Evolutionary conservation across 2,329 filamentous ascomycete genomes (phyloP), one percentile per base, ranked within the genome.

Genomic region (Aureobasidium namibiae): DNA sequence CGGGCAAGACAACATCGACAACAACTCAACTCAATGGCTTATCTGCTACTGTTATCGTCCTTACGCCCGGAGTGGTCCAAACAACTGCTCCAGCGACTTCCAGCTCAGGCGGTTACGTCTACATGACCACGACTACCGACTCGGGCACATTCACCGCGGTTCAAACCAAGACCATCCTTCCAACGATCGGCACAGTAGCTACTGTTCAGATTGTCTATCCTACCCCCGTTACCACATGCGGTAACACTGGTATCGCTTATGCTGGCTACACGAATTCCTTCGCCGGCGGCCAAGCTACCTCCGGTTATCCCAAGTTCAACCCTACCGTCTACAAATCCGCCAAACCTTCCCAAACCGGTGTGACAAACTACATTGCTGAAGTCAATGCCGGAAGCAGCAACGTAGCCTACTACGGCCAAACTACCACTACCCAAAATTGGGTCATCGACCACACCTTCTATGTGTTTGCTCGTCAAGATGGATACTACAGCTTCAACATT

Each of bases 391-490:
- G 53, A 29, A 46, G 33, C 41, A 45, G 8, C 21, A 46, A 52
- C 31, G 49, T 46, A n/a, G 42, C 46, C 16, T 42, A 44, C n/a
- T 38, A 52, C n/a, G 29, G 26, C 26, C 36, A 26, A 38, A 41
- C 31, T 18, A 60, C 59, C 38, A 38, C 45, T 16, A 60, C 54
- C 18, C 53, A 50, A 24, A 56, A 38, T 18, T 57, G 58, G 39
- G 61, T 61, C 56, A 31, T 63, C 23, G 60, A 61, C n/a, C 60
- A 63, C 23, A 60, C 57, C 9, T 63, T 63, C 34, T 63, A 63
- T 34, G 5, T 63, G 1, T 63, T 53, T 29, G 61, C 61, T 9
- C 60, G 52, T 18, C 60, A 56, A 31, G 44, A 61, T 42, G 61
- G 61, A 33, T 59, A 56, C 34, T 63, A 63, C 56, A 50, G 36